Percentiles rank a stretch among this genome's conserved stretches.
phyloP scores from a whole-genome alignment of 768 basidiomycete genomes.

The Phylloporus rhodoxanthus region DNA sequence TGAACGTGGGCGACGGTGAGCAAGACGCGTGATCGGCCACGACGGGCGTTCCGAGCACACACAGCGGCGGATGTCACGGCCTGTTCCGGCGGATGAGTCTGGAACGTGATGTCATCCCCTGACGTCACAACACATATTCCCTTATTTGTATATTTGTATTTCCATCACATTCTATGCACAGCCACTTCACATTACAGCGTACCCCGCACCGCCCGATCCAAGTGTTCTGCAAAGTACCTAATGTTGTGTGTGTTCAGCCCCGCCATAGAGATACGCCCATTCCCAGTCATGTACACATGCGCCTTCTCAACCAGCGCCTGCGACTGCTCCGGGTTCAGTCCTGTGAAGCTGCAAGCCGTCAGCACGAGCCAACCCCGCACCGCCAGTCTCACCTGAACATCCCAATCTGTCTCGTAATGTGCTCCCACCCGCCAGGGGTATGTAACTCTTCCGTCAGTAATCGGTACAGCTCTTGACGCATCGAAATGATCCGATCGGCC shows the following conservation, averaged over 20 bases:
- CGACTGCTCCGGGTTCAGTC: constrained; percentile 62
- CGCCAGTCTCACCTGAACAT: constrained; percentile 76
- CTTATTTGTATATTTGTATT: background rate
- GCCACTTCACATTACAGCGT: constrained; percentile 32
- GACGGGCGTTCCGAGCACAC: constrained; percentile 9
- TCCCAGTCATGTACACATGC: constrained; percentile 81
- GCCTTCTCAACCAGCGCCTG: constrained; percentile 60
- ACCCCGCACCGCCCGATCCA: constrained; percentile 64
- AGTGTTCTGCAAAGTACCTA: constrained; percentile 61
- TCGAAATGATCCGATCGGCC: constrained; percentile 69
- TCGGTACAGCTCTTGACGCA: constrained; percentile 76
- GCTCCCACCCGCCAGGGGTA: constrained; percentile 93
- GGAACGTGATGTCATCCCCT: constrained; percentile 30
- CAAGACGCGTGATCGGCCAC: constrained; percentile 17
- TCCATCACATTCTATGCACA: constrained; percentile 7
- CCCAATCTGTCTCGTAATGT: constrained; percentile 92
- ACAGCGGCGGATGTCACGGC: constrained; percentile 20
- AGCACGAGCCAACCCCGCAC: constrained; percentile 3
- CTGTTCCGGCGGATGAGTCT: constrained; percentile 24
- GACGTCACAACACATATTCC: constrained; percentile 21
- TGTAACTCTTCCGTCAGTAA: constrained; percentile 65
- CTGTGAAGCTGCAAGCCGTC: constrained; percentile 63
- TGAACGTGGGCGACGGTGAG: constrained; percentile 20
- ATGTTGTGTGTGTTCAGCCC: constrained; percentile 80
- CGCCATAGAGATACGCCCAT: constrained; percentile 93